Conservation (phyloP, 768 basidiomycete genomes). For the Boletus subparvulus region DNA sequence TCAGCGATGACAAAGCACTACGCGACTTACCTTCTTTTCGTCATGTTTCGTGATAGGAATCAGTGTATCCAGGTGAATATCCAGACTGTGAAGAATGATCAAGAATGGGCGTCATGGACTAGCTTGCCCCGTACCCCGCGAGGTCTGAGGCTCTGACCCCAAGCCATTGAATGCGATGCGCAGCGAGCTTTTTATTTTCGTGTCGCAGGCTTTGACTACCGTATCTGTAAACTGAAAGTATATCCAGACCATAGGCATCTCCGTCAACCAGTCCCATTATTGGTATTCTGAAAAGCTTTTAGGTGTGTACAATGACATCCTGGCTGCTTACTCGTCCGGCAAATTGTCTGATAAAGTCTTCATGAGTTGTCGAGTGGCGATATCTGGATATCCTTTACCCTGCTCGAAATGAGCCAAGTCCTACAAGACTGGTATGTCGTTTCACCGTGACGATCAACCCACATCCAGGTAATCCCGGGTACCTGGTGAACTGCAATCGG, state of each 20-base stretch:
- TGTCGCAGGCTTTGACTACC: constrained; percentile 73
- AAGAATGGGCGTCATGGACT: neutral
- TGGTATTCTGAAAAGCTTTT: constrained; percentile 54
- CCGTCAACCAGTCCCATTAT: constrained; percentile 82
- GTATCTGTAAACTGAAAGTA: constrained; percentile 81
- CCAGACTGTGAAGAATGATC: constrained; percentile 43
- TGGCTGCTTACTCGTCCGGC: constrained; percentile 49
- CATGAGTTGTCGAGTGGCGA: constrained; percentile 85
- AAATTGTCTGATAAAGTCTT: constrained; percentile 67
- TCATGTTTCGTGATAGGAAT: constrained; percentile 71
- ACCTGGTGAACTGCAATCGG: constrained; percentile 49
- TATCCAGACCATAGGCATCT: constrained; percentile 91
- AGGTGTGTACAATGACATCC: neutral
- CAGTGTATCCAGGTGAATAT: constrained; percentile 57
- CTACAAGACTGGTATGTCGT: neutral
- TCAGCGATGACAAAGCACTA: neutral
- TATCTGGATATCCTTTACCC: constrained; percentile 98
- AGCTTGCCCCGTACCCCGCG: constrained; percentile 43
- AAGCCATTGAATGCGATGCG: constrained; percentile 72
- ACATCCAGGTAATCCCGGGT: constrained; percentile 50
- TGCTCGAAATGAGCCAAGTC: constrained; percentile 31
- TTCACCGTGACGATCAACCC: constrained; percentile 79
- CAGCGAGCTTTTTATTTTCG: constrained; percentile 67
- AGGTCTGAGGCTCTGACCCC: constrained; percentile 76
- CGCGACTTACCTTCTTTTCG: constrained; percentile 62